Conservation (phyloP, 805 yeast species). For the Torulaspora microellipsoides region DNA sequence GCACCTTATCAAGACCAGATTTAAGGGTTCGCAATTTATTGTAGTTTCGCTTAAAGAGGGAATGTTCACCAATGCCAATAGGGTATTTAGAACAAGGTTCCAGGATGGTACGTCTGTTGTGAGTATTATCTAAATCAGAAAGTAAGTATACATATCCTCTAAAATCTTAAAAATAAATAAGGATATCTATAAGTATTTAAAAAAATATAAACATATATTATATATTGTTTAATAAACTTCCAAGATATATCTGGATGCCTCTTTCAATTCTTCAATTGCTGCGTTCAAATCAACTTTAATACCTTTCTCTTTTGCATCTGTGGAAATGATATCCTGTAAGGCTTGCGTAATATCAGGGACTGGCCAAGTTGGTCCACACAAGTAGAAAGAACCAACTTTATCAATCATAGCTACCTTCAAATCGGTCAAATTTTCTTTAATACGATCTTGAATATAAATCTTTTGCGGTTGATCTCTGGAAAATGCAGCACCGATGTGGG, state of each 20-base stretch:
- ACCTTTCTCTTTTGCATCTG: conserved; percentile 68
- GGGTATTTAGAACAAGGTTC: conserved; percentile 88
- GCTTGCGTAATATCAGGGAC: conserved; percentile 95
- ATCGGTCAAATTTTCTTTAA: conserved; percentile 66
- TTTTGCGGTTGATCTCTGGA: conserved; percentile 95
- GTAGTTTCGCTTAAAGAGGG: conserved; percentile 97
- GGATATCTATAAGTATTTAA: not conserved
- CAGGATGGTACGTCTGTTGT: conserved; percentile 97
- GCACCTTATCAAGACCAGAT: conserved; percentile 88
- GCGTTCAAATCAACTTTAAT: conserved; percentile 64
- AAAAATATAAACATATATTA: not conserved
- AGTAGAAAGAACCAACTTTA: conserved; percentile 83
- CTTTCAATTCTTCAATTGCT: conserved; percentile 90
- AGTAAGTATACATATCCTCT: not conserved
- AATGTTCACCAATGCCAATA: conserved; percentile 95
- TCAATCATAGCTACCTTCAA: conserved; percentile 74
- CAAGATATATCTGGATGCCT: conserved; percentile 81
- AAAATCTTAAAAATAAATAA: not conserved
- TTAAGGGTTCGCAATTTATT: conserved; percentile 93
- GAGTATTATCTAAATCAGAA: conserved; percentile 48
- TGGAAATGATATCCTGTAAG: conserved; percentile 68
- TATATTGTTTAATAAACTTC: conserved; percentile 67
- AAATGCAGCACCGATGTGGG: conserved; percentile 96
- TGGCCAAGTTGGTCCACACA: conserved; percentile 99
- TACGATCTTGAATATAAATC: conserved; percentile 91